These are phyloP conservation scores for Lactifluus hygrophoroides DNA, from an alignment of 768 basidiomycete species.

Conservation along the genomic window DNA sequence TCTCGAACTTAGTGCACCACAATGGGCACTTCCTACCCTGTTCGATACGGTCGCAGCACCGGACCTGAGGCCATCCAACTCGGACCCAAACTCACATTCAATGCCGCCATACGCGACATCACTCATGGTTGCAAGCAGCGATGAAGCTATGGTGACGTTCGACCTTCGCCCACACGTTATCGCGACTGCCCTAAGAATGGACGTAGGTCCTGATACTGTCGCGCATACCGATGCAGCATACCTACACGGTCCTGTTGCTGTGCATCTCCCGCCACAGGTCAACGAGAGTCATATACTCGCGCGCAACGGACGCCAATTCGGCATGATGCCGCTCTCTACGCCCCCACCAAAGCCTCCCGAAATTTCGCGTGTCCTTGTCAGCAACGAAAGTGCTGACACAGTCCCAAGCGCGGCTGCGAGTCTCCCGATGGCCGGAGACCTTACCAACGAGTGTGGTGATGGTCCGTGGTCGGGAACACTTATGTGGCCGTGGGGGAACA, in stretches of 20 bases:
- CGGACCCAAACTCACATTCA: background rate
- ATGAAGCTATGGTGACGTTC: no score
- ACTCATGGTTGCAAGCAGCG: background rate
- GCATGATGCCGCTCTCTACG: background rate
- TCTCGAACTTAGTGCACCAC: background rate
- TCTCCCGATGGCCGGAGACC: background rate
- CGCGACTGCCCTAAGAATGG: background rate
- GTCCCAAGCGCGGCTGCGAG: background rate
- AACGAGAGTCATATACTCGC: background rate
- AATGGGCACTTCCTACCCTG: background rate
- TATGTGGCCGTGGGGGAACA: background rate
- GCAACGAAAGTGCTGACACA: background rate
- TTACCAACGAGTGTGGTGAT: background rate
- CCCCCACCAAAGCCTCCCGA: background rate
- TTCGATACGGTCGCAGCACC: background rate
- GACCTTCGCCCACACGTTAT: background rate
- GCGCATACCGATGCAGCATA: background rate
- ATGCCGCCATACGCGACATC: background rate
- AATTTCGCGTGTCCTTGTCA: background rate
- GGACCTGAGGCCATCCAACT: background rate
- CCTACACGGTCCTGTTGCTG: background rate
- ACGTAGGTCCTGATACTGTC: background rate
- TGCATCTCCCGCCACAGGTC: background rate
- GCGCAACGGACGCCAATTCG: background rate
- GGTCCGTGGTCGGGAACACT: background rate